A percentile compares a stretch with the other conserved stretches of the same genome.
These are phyloP conservation scores for Podospora bellae-mahoneyi DNA, from an alignment of 495 filamentous ascomycete genomes.

Conservation along the genomic window DNA sequence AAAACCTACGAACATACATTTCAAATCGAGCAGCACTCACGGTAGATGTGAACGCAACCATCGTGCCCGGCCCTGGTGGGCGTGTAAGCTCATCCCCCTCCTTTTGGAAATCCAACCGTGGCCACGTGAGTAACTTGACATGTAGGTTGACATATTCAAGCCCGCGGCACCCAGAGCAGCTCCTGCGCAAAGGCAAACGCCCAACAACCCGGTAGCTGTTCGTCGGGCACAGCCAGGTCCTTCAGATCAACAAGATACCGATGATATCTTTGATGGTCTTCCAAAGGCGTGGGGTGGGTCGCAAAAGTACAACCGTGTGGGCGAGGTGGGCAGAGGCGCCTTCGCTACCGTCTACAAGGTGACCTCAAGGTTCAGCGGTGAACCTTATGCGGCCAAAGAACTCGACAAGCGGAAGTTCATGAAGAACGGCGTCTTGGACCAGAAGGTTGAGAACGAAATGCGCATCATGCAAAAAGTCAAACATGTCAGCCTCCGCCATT, in stretches of 20 bases:
- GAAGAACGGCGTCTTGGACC: slow-evolving; percentile 78
- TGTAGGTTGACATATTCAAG: slow-evolving; percentile 34
- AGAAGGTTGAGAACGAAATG: slow-evolving; percentile 92
- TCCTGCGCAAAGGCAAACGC: neutral
- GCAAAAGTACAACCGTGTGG: slow-evolving; percentile 73
- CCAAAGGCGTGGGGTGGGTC: slow-evolving; percentile 72
- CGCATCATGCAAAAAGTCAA: slow-evolving; percentile 79
- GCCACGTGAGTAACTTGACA: slow-evolving; percentile 2
- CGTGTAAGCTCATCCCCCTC: slow-evolving; percentile 33
- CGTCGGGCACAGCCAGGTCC: slow-evolving; percentile 9
- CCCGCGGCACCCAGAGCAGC: slow-evolving; percentile 10
- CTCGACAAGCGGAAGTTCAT: slow-evolving; percentile 85
- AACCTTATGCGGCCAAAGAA: slow-evolving; percentile 83
- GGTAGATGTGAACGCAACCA: slow-evolving; percentile 38
- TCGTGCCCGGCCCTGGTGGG: slow-evolving; percentile 46
- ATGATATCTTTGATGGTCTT: slow-evolving; percentile 23
- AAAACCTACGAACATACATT: slow-evolving; percentile 58
- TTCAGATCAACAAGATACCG: neutral
- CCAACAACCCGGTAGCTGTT: slow-evolving; percentile 8
- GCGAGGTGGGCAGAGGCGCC: slow-evolving; percentile 81
- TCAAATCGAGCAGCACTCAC: slow-evolving; percentile 20
- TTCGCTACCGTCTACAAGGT: slow-evolving; percentile 91
- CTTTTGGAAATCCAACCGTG: neutral
- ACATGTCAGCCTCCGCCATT: slow-evolving; percentile 57
- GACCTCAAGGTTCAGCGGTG: slow-evolving; percentile 72